Base-by-base conservation (phyloP, 2,329 filamentous ascomycete species). In the Aureobasidium musti region DNA sequence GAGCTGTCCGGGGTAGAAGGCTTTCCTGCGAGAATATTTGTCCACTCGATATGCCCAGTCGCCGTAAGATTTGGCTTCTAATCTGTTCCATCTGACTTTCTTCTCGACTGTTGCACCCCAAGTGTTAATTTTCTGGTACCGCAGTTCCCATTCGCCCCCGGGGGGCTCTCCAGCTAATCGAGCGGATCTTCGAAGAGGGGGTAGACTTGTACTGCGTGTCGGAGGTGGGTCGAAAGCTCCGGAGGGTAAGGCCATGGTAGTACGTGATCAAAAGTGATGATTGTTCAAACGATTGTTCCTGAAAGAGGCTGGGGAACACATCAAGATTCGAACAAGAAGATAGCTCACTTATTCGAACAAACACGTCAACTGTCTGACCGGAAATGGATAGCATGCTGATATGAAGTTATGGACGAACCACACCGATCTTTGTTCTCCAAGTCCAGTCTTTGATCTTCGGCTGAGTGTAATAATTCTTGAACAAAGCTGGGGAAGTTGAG, bases 151-250 rank as follows among this genome's bases (percentile, higher is more conserved):
- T 19, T 52, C 49, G 2, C 19, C 8, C 2, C 28, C 19, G n/a
- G 49, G 26, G 4, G 49, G 49, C 5, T n/a, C 17, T 35, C 49
- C 49, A 33, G 49, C 49, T n/a, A 52, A 11, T n/a, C 49, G 49
- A 33, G 49, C 26, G 8, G 49, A 52, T 52, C 49, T 33, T 33
- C 49, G 49, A 26, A 47, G 41, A n/a, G 49, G 49, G n/a, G 49
- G 49, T 1, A 33, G 17, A 30, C 49, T 52, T 8, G 17, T 33
- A 28, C 49, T 33, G 14, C 49, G 49, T 11, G 13, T 26, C 21
- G 43, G 11, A 23, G 10, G 10, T 5, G 43, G 43, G 5, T 1
- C 6, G 10, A 13, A 14, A 26, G 10, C 21, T 47, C 21, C 3
- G 11, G n/a, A n/a, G n/a, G n/a, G n/a, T n/a, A 13, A 5, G 21